Conservation (phyloP, 2,329 filamentous ascomycete species). For the Fusarium chlamydosporum region DNA sequence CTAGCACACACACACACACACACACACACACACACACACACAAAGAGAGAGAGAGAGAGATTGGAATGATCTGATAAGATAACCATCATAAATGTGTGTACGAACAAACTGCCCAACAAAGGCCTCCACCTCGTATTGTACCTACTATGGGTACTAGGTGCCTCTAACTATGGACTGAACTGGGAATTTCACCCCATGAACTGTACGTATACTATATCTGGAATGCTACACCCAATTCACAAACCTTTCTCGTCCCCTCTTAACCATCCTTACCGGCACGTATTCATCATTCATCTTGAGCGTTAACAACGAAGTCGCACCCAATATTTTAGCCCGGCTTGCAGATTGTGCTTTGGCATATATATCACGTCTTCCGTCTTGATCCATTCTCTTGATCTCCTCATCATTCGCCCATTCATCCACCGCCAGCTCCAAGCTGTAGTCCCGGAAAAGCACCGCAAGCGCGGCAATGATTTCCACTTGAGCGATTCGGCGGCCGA, state of each 20-base stretch:
- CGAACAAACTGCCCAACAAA: too few relatives aligned
- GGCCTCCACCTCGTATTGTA: too few relatives aligned
- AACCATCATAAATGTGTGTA: too few relatives aligned
- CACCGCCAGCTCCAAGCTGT: constrained; percentile 79
- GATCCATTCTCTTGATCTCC: constrained; percentile 66
- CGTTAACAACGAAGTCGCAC: constrained; percentile 76
- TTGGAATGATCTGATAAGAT: neutral
- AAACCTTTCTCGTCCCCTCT: constrained; percentile 79
- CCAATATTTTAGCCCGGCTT: constrained; percentile 65
- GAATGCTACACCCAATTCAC: constrained; percentile 54
- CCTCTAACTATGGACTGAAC: too few relatives aligned
- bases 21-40: too few relatives aligned
- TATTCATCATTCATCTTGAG: constrained; percentile 75
- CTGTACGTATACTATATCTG: neutral
- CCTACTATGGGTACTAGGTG: too few relatives aligned
- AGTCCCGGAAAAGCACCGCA: constrained; percentile 68
- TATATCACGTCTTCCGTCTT: constrained; percentile 62
- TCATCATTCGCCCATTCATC: constrained; percentile 69
- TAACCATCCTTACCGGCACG: constrained; percentile 77
- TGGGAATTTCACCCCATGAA: neutral
- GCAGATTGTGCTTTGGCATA: constrained; percentile 73
- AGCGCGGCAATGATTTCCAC: constrained; percentile 70
- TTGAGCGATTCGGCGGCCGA: constrained; percentile 71
- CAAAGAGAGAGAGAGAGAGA: too few relatives aligned
- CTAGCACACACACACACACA: too few relatives aligned